A percentile compares a stretch with the other conserved stretches of the same genome.
phyloP scores from a whole-genome alignment of 163 green algal species.

The Botryococcus braunii region DNA sequence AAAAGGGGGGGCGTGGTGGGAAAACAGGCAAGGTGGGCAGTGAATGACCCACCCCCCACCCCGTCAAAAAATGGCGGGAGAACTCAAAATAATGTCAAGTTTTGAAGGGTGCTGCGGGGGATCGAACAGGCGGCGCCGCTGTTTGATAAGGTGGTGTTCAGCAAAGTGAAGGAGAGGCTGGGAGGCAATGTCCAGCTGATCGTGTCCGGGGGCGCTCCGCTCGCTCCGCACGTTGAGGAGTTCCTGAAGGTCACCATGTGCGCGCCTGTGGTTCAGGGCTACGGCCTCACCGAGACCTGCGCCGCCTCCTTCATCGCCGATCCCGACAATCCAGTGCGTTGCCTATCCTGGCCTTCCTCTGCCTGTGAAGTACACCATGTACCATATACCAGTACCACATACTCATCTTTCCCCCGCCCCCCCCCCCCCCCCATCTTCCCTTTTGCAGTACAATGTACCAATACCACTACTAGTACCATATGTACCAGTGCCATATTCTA shows the following conservation, averaged over 20 bases:
- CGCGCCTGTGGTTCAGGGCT: conserved; percentile 83
- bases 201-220: conserved; percentile 46
- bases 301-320: conserved; percentile 77
- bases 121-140: conserved; percentile 33
- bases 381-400: not conserved
- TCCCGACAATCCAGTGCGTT: conserved; percentile 11
- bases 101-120: too few relatives aligned
- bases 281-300: conserved; percentile 93
- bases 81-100: conserved; percentile 2
- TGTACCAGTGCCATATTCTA: too few relatives aligned
- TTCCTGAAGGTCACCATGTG: conserved; percentile 91
- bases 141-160: conserved; percentile 51
- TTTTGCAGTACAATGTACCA: too few relatives aligned
- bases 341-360: too few relatives aligned
- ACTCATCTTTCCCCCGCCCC: not conserved
- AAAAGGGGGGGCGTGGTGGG: too few relatives aligned
- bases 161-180: conserved; percentile 42
- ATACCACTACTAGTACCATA: too few relatives aligned
- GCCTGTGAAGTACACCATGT: too few relatives aligned
- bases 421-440: too few relatives aligned
- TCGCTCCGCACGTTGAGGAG: conserved; percentile 45
- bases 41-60: too few relatives aligned
- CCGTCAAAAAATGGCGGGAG: not conserved
- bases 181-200: conserved; percentile 43
- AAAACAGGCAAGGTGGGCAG: too few relatives aligned